phyloP scores from a whole-genome alignment of 148 eudicot species.

The Chenopodium quinoa region DNA sequence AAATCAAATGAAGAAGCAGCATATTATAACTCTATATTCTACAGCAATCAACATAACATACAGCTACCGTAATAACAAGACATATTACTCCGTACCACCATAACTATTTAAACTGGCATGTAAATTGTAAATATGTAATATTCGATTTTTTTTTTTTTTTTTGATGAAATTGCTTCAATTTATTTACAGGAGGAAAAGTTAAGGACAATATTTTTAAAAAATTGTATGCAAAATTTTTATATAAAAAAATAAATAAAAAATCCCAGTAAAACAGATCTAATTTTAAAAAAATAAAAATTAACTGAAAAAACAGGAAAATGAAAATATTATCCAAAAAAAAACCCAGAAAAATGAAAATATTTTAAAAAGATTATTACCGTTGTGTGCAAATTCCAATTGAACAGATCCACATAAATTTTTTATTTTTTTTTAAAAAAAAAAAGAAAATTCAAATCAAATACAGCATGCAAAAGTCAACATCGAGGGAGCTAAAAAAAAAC shows the following conservation, averaged over 20 bases:
- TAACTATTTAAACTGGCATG: neutral
- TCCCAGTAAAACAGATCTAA: neutral
- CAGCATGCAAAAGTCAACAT: too few relatives aligned
- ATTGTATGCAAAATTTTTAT: too few relatives aligned
- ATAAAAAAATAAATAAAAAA: neutral
- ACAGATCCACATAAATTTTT: neutral
- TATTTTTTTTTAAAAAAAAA: neutral
- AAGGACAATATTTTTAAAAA: too few relatives aligned
- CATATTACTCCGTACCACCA: neutral
- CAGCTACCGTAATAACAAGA: neutral
- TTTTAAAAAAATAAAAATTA: neutral
- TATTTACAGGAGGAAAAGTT: too few relatives aligned
- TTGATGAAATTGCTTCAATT: too few relatives aligned
- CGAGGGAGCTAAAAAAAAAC: neutral
- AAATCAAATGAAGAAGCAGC: too few relatives aligned
- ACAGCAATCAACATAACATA: too few relatives aligned
- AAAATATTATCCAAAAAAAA: neutral
- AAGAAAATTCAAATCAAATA: neutral
- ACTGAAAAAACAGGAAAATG: too few relatives aligned
- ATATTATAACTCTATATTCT: too few relatives aligned
- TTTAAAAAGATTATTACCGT: neutral
- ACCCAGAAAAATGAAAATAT: neutral
- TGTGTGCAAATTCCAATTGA: constrained; percentile 32
- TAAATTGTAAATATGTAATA: too few relatives aligned
- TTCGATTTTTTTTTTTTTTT: neutral